Evolutionary conservation across 2,329 filamentous ascomycete species (phyloP).

Genomic region (Trichoderma koningiopsis): DNA sequence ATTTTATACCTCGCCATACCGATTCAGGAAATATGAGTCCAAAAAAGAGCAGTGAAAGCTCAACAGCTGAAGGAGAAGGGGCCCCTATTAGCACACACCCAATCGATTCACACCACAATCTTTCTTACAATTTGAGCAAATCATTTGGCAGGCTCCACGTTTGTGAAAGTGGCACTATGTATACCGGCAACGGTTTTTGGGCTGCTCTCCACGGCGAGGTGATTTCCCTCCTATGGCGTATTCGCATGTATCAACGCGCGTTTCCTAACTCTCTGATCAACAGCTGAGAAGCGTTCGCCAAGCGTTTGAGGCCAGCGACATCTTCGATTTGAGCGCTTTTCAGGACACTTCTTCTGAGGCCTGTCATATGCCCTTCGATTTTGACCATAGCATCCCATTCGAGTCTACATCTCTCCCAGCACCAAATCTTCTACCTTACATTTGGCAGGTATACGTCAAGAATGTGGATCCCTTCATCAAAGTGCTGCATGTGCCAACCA

Average conservation of each 20-base stretch:
- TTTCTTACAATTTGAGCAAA: not conserved
- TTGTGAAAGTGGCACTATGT: constrained; percentile 26
- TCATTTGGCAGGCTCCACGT: constrained; percentile 22
- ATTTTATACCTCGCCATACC: not conserved
- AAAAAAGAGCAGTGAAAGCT: not conserved
- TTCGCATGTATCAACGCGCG: not conserved
- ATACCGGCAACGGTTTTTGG: constrained; percentile 39
- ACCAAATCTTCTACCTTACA: constrained; percentile 35
- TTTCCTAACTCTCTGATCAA: constrained; percentile 27
- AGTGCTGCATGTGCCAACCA: constrained; percentile 32
- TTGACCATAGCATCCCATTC: not conserved
- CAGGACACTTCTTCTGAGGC: not conserved
- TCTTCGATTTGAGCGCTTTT: not conserved
- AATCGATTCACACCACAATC: not conserved
- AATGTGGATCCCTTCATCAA: constrained; percentile 40
- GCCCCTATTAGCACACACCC: not conserved
- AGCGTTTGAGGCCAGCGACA: not conserved
- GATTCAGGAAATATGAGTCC: not conserved
- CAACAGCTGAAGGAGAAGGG: not conserved
- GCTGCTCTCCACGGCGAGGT: constrained; percentile 38
- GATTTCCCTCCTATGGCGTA: not conserved
- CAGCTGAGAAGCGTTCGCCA: constrained; percentile 14
- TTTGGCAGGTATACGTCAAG: constrained; percentile 37
- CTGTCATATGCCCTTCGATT: not conserved
- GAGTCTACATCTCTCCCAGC: constrained; percentile 30